phyloP scores from a whole-genome alignment of 495 filamentous ascomycete genomes.

The Aspergillus diversus region DNA sequence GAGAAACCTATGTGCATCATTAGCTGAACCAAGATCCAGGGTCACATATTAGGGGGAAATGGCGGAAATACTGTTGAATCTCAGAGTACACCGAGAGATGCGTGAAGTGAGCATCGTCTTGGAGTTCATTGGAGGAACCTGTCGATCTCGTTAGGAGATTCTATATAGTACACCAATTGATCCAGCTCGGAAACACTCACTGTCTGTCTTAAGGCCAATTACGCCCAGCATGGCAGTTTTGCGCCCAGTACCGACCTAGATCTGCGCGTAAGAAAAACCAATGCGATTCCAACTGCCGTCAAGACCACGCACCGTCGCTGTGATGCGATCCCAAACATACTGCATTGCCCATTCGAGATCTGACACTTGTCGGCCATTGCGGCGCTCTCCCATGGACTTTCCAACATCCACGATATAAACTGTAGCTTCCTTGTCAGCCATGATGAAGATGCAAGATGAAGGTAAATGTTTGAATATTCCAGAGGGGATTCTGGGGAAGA shows the following conservation, averaged over 20 bases:
- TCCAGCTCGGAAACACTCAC: conserved; percentile 31
- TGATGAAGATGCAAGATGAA: conserved; percentile 37
- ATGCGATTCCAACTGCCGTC: background rate
- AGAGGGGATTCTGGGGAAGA: conserved; percentile 16
- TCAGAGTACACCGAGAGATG: conserved; percentile 76
- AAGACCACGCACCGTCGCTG: conserved; percentile 62
- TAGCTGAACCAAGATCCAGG: background rate
- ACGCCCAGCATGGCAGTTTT: conserved; percentile 83
- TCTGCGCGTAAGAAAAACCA: conserved; percentile 12
- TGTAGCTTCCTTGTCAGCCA: conserved; percentile 94
- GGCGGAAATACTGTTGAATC: conserved; percentile 61
- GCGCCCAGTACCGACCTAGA: conserved; percentile 75
- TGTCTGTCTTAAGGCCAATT: conserved; percentile 79
- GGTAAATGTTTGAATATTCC: background rate
- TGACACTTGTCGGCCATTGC: conserved; percentile 72
- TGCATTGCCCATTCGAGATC: conserved; percentile 89
- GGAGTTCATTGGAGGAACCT: conserved; percentile 72
- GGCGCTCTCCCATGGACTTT: conserved; percentile 75
- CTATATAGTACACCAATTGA: conserved; percentile 6
- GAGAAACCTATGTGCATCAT: conserved; percentile 54
- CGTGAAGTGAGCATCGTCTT: conserved; percentile 66
- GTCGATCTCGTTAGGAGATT: conserved; percentile 14
- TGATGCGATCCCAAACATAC: conserved; percentile 97
- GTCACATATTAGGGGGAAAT: background rate
- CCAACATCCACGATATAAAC: conserved; percentile 92